Base-by-base conservation (phyloP, 331 rosid genomes). In the Phaseolus coccineus region DNA sequence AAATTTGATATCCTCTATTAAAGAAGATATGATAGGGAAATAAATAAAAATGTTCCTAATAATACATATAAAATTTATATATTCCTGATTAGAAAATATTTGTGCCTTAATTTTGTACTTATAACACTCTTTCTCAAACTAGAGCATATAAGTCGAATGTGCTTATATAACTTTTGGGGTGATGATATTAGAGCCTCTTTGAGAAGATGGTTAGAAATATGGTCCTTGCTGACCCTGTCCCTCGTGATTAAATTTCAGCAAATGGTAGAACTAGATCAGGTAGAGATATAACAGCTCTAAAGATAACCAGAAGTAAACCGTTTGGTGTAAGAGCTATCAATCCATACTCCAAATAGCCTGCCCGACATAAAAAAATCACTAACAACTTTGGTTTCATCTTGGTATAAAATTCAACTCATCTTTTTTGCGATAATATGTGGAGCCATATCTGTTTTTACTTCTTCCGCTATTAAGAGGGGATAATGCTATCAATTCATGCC, bases 231-330 rank as follows among this genome's bases (percentile, higher is more conserved):
- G 19, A 30, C 1, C 6, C 22, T 4, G 4, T 52, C 8, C 25
- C 14, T 61, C 22, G 31, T n/a, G 1, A 61, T 31, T 65, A 52
- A 33, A 64, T 35, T 48, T 64, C 72, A 33, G 27, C 40, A 57
- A 24, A 31, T 14, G 33, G 62, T 35, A 33, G 65, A 33, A 33
- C 11, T n/a, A 5, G 50, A 47, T 28, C 28, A 35, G 48, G 22
- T n/a, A 10, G 79, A 47, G 51, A 31, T 53, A 31, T 62, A 47
- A 74, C 22, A 42, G 57, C 42, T 9, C 44, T 58, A 16, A 59
- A 74, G 14, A 4, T 27, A 57, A 42, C 69, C 55, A 59, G 79
- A 59, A 44, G 79, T 44, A 59, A 44, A 44, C 59, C 59, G 3
- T 44, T 10, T 28, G 24, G 71, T 30, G 25, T 22, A 14, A 1